phyloP scores from a whole-genome alignment of 768 basidiomycete species.

The Pluteus cervinus region DNA sequence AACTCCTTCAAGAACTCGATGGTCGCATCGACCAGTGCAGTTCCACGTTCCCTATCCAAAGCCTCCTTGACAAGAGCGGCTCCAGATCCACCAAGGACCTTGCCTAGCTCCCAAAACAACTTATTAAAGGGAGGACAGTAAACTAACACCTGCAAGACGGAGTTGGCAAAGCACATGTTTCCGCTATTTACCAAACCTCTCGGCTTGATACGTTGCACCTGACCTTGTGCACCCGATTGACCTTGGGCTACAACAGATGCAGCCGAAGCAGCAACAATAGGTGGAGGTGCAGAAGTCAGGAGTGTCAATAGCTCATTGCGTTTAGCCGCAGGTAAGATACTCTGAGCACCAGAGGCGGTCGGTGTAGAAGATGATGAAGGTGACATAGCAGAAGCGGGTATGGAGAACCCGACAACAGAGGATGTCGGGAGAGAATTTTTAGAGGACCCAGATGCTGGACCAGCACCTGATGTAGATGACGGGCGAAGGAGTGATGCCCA shows the following conservation, averaged over 20 bases:
- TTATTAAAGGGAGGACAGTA: constrained; percentile 85
- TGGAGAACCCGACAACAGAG: constrained; percentile 66
- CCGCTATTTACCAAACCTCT: constrained; percentile 90
- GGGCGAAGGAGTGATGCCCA: constrained; percentile 71
- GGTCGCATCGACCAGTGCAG: constrained; percentile 64
- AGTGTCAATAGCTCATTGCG: constrained; percentile 49
- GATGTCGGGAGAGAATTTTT: constrained; percentile 58
- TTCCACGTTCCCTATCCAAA: constrained; percentile 18
- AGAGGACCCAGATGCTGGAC: constrained; percentile 24
- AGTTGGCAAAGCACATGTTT: constrained; percentile 98
- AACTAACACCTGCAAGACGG: constrained; percentile 84
- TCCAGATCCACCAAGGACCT: constrained; percentile 33
- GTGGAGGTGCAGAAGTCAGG: constrained; percentile 34
- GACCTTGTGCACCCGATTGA: constrained; percentile 1
- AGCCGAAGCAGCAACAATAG: constrained; percentile 11
- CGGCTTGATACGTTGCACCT: constrained; percentile 44
- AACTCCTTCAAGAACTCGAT: constrained; percentile 80
- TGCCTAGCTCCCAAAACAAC: constrained; percentile 68
- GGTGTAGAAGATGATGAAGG: constrained; percentile 16
- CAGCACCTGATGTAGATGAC: constrained; percentile 29
- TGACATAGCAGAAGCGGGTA: constrained; percentile 44
- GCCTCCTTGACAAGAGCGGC: constrained; percentile 9
- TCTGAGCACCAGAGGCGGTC: constrained; percentile 10
- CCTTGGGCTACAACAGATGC: constrained; percentile 11
- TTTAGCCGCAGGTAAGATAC: constrained; percentile 24